Evolutionary conservation across 2,329 filamentous ascomycete species (phyloP).

Genomic region (Dothidotthia symphoricarpi): DNA sequence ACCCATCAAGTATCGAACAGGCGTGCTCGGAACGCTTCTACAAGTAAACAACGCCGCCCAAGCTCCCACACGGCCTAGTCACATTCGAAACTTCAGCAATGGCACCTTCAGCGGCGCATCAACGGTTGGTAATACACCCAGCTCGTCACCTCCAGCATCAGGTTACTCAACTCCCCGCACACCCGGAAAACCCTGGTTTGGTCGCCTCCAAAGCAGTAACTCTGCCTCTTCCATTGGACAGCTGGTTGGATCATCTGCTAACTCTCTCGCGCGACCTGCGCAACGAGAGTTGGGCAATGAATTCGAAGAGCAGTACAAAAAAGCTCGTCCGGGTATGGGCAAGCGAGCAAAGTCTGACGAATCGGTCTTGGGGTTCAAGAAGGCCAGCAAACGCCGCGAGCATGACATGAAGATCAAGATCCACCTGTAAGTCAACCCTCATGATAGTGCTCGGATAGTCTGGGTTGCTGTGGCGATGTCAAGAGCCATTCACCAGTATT

Average conservation of each 20-base stretch:
- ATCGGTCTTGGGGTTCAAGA: constrained; percentile 41
- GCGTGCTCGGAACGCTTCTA: constrained; percentile 70
- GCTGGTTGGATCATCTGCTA: constrained; percentile 47
- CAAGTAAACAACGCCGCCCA: constrained; percentile 44
- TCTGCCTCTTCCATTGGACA: constrained; percentile 46
- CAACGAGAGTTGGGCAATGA: constrained; percentile 45
- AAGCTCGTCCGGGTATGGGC: constrained; percentile 37
- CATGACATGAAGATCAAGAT: constrained; percentile 59
- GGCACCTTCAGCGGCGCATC: constrained; percentile 35
- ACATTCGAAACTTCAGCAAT: constrained; percentile 28
- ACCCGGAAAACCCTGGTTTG: constrained; percentile 39
- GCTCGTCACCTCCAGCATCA: constrained; percentile 44
- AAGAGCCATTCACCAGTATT: too few species aligned
- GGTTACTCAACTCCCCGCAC: constrained; percentile 43
- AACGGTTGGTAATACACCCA: constrained; percentile 38
- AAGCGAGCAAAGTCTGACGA: constrained; percentile 40
- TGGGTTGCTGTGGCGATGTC: too few species aligned
- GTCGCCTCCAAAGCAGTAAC: constrained; percentile 31
- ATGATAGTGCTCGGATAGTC: too few species aligned
- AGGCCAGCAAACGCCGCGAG: constrained; percentile 38
- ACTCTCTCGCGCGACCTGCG: constrained; percentile 43
- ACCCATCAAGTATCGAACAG: constrained; percentile 68
- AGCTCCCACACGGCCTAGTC: constrained; percentile 6
- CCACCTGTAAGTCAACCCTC: constrained; percentile 46
- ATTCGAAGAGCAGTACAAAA: constrained; percentile 43